phyloP scores from a whole-genome alignment of 352 stramenopile species.

The Lagenidium giganteum region DNA sequence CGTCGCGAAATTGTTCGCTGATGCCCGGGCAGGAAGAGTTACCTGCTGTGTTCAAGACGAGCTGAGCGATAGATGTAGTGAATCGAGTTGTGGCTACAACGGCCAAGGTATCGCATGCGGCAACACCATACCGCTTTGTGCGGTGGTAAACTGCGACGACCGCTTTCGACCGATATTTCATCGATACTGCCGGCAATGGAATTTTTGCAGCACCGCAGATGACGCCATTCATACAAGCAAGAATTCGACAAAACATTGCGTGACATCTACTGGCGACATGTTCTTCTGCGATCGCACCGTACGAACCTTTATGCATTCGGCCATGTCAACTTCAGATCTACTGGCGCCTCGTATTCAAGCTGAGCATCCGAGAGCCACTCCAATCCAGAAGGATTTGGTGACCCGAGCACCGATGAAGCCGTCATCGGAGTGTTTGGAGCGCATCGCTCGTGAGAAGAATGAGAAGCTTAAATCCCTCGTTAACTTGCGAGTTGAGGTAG shows the following conservation, averaged over 20 bases:
- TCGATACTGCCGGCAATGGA: slow-evolving; percentile 16
- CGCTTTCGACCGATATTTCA: slow-evolving; percentile 11
- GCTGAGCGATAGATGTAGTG: slow-evolving; percentile 1
- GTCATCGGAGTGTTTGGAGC: no score
- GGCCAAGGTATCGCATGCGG: no score
- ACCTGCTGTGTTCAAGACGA: slow-evolving; percentile 22
- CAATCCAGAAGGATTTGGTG: no score
- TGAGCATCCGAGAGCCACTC: no score
- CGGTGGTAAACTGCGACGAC: slow-evolving; percentile 8
- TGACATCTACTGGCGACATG: slow-evolving; percentile 20
- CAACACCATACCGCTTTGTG: slow-evolving; percentile 12
- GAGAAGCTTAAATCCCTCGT: no score
- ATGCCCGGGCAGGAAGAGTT: slow-evolving; percentile 12
- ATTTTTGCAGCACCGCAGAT: slow-evolving; percentile 13
- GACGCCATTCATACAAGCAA: slow-evolving; percentile 2
- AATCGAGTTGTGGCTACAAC: not conserved
- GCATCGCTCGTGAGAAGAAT: no score
- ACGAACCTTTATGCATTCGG: no score
- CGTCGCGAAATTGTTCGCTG: slow-evolving; percentile 11
- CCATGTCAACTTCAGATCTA: no score
- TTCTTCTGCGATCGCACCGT: no score
- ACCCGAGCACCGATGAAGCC: no score
- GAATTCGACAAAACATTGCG: slow-evolving; percentile 8
- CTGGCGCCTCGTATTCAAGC: no score
- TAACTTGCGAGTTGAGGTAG: no score